Percentiles rank a stretch among this genome's conserved stretches.
These are phyloP conservation scores for Xylaria acuta DNA, from an alignment of 495 filamentous ascomycete species.

Conservation along the genomic window DNA sequence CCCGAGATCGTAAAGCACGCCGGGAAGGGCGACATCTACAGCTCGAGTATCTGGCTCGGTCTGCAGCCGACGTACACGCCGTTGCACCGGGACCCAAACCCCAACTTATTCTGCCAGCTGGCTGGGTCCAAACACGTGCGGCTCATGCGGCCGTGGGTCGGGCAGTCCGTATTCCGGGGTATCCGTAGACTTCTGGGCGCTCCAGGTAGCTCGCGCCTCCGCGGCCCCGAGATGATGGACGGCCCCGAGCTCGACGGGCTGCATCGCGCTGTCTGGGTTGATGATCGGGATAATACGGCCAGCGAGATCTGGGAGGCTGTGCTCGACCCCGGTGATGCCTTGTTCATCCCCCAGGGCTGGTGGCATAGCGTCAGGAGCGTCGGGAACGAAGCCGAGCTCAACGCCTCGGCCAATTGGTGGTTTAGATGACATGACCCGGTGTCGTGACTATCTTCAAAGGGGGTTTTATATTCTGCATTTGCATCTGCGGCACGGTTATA, in stretches of 20 bases:
- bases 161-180: constrained; percentile 63
- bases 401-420: constrained; percentile 88
- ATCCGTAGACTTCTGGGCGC: constrained; percentile 59
- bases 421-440: constrained; percentile 54
- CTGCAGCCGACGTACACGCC: constrained; percentile 85
- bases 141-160: constrained; percentile 67
- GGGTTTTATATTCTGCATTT: neutral
- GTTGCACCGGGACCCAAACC: constrained; percentile 90
- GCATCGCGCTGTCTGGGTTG: constrained; percentile 73
- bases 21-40: constrained; percentile 80
- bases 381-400: constrained; percentile 35
- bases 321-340: constrained; percentile 70
- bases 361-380: constrained; percentile 92
- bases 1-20: constrained; percentile 66
- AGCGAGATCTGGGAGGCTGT: constrained; percentile 50
- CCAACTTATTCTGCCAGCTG: constrained; percentile 89
- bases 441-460: neutral
- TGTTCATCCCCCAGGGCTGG: constrained; percentile 93
- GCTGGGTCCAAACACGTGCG: constrained; percentile 74
- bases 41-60: constrained; percentile 87
- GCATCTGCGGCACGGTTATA: neutral
- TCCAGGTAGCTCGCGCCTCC: constrained; percentile 60
- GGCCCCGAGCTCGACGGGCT: constrained; percentile 70
- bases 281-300: constrained; percentile 25
- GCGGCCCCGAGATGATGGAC: constrained; percentile 93